Evolutionary conservation across 2,329 filamentous ascomycete species (phyloP), one percentile per base, ranked within the genome.

Genomic region (Fusarium sp.): DNA sequence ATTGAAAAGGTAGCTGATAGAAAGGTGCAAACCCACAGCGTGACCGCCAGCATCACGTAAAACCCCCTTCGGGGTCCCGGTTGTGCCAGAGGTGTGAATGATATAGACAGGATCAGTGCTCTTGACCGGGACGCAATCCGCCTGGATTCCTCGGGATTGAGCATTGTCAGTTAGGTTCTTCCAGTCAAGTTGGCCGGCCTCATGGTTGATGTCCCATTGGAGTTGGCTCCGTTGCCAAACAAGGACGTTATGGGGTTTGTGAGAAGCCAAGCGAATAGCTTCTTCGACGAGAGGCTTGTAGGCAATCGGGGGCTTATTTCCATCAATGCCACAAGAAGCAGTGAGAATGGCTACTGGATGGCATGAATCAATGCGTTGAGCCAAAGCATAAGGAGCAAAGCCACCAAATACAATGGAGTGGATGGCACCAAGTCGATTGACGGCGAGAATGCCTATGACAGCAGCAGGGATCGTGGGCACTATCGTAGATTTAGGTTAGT

Each of bases 391-490:
- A 0, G 94, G 85, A 0, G 93, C 94, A 77, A 98, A 98, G 0
- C 95, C 95, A 42, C 95, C 95, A 79, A 98, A 98, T 5, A 98
- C 95, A 6, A 97, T 93, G 5, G 93, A 90, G 77, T 98, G 95
- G 53, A 98, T 89, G 17, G 94, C 95, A 13, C 95, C 95, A 1
- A 98, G 84, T 11, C 94, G 89, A 64, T 90, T 90, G 62, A 92
- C 88, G 24, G 95, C 94, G 6, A 98, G 88, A 69, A 96, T 94
- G 11, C 92, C 95, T 66, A 97, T 89, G n/a, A 97, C 78, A 3
- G 94, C 92, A 0, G 93, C 91, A 1, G 95, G 95, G 43, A 98
- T 93, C 95, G 98, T 98, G 56, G 95, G 95, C 95, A 98, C 91
- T 93, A n/a, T 53, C 28, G 18, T 24, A 24, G 22, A 24, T 24